Evolutionary conservation across 75 land plant species (phyloP), one percentile per base, ranked within the genome.

Genomic region (Chamaecyparis obtusa): DNA sequence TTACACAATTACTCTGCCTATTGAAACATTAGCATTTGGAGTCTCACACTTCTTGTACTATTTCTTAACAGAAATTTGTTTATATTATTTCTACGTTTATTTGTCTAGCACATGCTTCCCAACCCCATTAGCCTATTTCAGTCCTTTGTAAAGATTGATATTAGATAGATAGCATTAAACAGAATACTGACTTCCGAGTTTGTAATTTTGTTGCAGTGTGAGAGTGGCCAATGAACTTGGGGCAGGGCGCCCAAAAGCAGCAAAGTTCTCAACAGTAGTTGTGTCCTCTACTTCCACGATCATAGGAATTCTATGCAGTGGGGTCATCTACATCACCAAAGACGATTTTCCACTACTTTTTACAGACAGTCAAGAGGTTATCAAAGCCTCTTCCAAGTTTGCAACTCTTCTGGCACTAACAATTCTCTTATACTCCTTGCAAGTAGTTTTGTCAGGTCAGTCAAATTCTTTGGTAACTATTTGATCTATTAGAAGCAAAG

Each of bases 221-320:
- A 85, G 92, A 85, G 92, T 91, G 32, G 54, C 92, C 14, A 93
- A 93, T 90, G 94, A 93, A 83, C 92, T 93, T 36, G 94, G 94
- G 85, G 94, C 93, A 27, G 91, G 92, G 14, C 81, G 75, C 5
- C 88, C 94, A 35, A 77, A 77, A 36, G 88, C 87, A 24, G 94
- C 94, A 19, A 81, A 82, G 41, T 86, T 85, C 35, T 87, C 93
- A 78, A 89, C 90, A n/a, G 9, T 72, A 13, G 84, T 90, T 3
- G 89, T 80, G 41, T n/a, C 81, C n/a, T 39, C 81, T 5, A 85
- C 87, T n/a, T 89, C 91, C 0, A 49, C 87, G 21, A 48, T 87
- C 9, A 87, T 91, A 76, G 93, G 89, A 13, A 41, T 85, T 32
- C 5, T 88, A 13, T 71, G 90, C 35, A 44, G 24, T 19, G 57